Percentiles rank a stretch among this genome's conserved stretches.
Conservation (phyloP, 2,329 filamentous ascomycete species). For the Colletotrichum filicis region DNA sequence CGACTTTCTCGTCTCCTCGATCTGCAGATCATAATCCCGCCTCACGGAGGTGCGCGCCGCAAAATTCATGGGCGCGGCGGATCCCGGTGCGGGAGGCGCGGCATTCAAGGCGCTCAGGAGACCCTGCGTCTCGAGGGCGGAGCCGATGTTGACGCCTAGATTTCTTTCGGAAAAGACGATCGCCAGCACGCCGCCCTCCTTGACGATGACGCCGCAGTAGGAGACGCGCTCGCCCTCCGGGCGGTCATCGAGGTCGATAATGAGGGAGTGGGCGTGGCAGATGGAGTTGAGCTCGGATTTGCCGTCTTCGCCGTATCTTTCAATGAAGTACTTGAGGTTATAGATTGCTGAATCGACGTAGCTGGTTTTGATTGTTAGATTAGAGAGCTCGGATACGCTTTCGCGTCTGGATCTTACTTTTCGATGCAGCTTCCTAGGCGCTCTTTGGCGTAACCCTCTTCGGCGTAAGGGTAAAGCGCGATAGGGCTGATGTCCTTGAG, state of each 20-base stretch:
- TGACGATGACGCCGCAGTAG: conserved; percentile 57
- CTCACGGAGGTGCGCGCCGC: conserved; percentile 54
- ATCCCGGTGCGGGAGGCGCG: conserved; percentile 46
- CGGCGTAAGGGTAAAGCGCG: conserved; percentile 59
- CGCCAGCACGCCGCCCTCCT: conserved; percentile 54
- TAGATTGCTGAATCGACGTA: conserved; percentile 56
- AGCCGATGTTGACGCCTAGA: conserved; percentile 58
- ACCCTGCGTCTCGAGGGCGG: conserved; percentile 48
- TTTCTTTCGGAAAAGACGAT: conserved; percentile 56
- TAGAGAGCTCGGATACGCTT: neutral
- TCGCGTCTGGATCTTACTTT: conserved; percentile 44
- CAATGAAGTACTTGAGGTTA: conserved; percentile 51
- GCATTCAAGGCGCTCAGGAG: conserved; percentile 58
- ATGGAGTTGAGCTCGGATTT: conserved; percentile 61
- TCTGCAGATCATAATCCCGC: conserved; percentile 54
- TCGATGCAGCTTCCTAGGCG: conserved; percentile 57
- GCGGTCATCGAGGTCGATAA: conserved; percentile 57
- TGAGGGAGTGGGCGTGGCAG: conserved; percentile 53
- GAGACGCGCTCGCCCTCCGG: conserved; percentile 48
- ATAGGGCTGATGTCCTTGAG: conserved; percentile 56
- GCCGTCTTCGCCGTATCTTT: conserved; percentile 49
- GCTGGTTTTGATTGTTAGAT: conserved; percentile 41
- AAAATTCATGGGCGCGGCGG: conserved; percentile 51
- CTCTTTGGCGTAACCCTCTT: conserved; percentile 52
- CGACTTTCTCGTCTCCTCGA: conserved; percentile 51